Base-by-base conservation (phyloP, 169 alveolate species). In the Cyclospora cayetanensis region DNA sequence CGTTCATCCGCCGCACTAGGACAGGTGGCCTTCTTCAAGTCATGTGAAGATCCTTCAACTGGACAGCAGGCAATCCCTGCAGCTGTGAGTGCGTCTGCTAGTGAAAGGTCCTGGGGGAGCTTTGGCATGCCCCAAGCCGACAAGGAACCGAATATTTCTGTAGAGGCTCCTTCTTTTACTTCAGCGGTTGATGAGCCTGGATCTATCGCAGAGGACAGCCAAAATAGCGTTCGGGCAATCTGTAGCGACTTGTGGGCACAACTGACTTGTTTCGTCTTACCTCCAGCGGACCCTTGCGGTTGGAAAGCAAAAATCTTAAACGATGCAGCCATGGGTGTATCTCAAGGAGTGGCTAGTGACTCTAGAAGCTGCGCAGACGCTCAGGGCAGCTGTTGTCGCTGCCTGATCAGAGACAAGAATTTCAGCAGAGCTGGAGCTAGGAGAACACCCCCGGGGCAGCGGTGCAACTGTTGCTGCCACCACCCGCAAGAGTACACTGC, bases 381-480 rank as follows among this genome's bases (percentile, higher is more conserved):
- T 3, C 74, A 80, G 29, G 72, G 63, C 74, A 11, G 53, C 39
- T 80, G 89, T 42, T 80, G 89, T 63, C 52, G 74, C 74, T 52
- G 89, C 53, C 31, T 80, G 29, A 34, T 18, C 53, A 80, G 22
- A 20, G 89, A 7, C 37, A 29, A 0, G 37, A 22, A n/a, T 4
- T 76, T 66, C 27, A 50, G 41, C 39, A 35, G 53, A 46, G 74
- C 2, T 9, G 53, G 37, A 34, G 52, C n/a, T 50, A 52, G 5
- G 15, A n/a, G 7, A 80, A 63, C 76, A 31, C 4, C 53, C 15
- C 18, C 18, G 12, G 86, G 68, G 43, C 86, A 25, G 52, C 22
- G 4, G 1, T 80, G 89, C 89, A 74, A 80, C 27, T 80, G 89
- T 53, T 80, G 89, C 50, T 80, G 89, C 89, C 89, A 80, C 35